Evolutionary conservation across 208 protist genomes (phyloP), one percentile per base, ranked within the genome.

Genomic region (Herpetomonas tarakana): DNA sequence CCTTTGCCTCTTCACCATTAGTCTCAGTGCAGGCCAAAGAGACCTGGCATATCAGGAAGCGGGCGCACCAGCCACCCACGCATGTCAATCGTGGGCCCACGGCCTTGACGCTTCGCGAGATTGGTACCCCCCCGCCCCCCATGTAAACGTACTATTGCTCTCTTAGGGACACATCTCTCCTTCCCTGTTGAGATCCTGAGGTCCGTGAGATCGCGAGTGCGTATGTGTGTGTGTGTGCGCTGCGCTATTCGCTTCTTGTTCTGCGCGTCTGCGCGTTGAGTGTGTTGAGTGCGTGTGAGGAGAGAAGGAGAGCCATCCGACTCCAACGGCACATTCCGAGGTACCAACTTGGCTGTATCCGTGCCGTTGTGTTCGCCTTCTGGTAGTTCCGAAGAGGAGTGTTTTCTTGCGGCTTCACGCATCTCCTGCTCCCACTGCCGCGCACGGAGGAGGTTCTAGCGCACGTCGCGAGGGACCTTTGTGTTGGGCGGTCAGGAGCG

Each of bases 331-430:
- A 62, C 78, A 80, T 75, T 84, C 78, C 78, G 78, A 84, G 78
- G 74, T 76, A 41, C 35, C 52, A 49, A 60, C 66, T 30, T 70
- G 73, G 65, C 54, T 55, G 26, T 61, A 47, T 41, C 63, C 35
- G 54, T 78, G 69, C 67, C 61, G 57, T 56, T 58, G 68, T 67
- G 35, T 51, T 39, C 58, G 64, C 74, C 73, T 85, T 85, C 73
- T 85, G 78, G 73, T 80, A 81, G 73, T 81, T 30, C 67, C 78
- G 69, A 58, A 85, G 78, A 80, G n/a, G n/a, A n/a, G n/a, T n/a
- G n/a, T n/a, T n/a, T n/a, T n/a, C n/a, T n/a, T n/a, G n/a, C n/a
- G n/a, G n/a, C n/a, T n/a, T n/a, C n/a, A n/a, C n/a, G n/a, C n/a
- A n/a, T n/a, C n/a, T n/a, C n/a, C n/a, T n/a, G n/a, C n/a, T n/a